phyloP scores from a whole-genome alignment of 2,329 filamentous ascomycete species.

The Cephalotrichum gorgonifer region DNA sequence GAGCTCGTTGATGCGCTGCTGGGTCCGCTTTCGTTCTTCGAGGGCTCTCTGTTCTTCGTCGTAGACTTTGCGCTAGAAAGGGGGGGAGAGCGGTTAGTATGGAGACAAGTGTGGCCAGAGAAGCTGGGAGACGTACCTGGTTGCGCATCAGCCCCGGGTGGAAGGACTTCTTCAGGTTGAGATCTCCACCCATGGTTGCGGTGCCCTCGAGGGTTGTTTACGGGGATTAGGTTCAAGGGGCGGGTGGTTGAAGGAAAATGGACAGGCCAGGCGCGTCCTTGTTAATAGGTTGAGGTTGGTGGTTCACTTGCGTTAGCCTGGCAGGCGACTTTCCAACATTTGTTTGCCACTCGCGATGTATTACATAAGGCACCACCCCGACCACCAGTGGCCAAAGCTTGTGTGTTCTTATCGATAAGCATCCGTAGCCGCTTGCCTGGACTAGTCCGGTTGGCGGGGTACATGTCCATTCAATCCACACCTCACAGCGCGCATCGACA shows the following conservation, averaged over 20 bases:
- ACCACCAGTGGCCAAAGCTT: neutral
- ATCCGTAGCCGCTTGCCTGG: no score
- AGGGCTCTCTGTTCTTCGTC: slow-evolving; percentile 86
- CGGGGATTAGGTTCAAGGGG: neutral
- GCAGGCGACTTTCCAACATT: neutral
- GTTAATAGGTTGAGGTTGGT: neutral
- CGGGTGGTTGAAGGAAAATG: neutral
- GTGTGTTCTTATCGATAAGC: neutral
- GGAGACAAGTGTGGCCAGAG: neutral
- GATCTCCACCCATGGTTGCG: slow-evolving; percentile 77
- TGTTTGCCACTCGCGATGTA: neutral
- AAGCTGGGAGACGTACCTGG: slow-evolving; percentile 33
- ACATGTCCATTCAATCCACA: no score
- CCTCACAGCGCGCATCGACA: no score
- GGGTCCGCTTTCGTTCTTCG: slow-evolving; percentile 87
- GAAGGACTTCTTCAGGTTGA: slow-evolving; percentile 93
- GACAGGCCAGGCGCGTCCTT: no score
- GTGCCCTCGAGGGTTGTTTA: neutral
- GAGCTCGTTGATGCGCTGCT: slow-evolving; percentile 84
- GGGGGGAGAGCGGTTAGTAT: slow-evolving; percentile 31
- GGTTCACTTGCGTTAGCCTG: neutral
- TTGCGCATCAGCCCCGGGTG: slow-evolving; percentile 87
- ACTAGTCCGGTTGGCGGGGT: no score
- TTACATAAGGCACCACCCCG: neutral
- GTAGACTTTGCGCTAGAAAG: no score